phyloP scores from a whole-genome alignment of 1,284 basidiomycete genomes.

The Ceratobasidium sp. region DNA sequence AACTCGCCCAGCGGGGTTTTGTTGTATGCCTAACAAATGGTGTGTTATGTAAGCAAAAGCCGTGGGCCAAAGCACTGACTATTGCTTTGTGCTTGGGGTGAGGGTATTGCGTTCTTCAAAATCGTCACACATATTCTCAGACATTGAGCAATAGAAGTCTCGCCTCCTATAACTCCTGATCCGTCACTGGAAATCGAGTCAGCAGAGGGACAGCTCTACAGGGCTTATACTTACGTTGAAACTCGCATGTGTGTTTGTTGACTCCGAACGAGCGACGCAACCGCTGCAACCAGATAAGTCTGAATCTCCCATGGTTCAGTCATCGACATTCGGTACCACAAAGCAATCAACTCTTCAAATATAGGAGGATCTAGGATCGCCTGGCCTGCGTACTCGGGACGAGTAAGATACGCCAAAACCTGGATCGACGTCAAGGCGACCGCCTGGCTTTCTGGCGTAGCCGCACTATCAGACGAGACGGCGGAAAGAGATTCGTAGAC shows the following conservation, averaged over 20 bases:
- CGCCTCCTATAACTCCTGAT: slow-evolving; percentile 17
- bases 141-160: slow-evolving; percentile 74
- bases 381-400: slow-evolving; percentile 83
- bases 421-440: slow-evolving; percentile 78
- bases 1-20: slow-evolving; percentile 64
- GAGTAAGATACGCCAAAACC: slow-evolving; percentile 82
- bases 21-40: slow-evolving; percentile 48
- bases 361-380: slow-evolving; percentile 83
- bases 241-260: slow-evolving; percentile 57
- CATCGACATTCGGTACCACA: slow-evolving; percentile 92
- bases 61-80: slow-evolving; percentile 46
- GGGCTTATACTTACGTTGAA: slow-evolving; percentile 3
- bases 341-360: slow-evolving; percentile 90
- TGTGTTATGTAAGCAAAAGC: slow-evolving; percentile 51
- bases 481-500: slow-evolving; percentile 90
- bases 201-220: background rate
- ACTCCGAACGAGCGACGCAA: slow-evolving; percentile 73
- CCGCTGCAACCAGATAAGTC: slow-evolving; percentile 78
- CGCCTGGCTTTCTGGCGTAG: slow-evolving; percentile 61
- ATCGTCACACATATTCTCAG: slow-evolving; percentile 85
- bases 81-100: slow-evolving; percentile 58
- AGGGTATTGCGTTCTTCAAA: slow-evolving; percentile 76
- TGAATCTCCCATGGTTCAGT: slow-evolving; percentile 84
- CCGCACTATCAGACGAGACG: slow-evolving; percentile 67
- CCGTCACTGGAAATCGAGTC: background rate